A percentile compares a stretch with the other conserved stretches of the same genome.
Conservation (phyloP, 495 filamentous ascomycete species). For the Lophiostoma macrostomum region DNA sequence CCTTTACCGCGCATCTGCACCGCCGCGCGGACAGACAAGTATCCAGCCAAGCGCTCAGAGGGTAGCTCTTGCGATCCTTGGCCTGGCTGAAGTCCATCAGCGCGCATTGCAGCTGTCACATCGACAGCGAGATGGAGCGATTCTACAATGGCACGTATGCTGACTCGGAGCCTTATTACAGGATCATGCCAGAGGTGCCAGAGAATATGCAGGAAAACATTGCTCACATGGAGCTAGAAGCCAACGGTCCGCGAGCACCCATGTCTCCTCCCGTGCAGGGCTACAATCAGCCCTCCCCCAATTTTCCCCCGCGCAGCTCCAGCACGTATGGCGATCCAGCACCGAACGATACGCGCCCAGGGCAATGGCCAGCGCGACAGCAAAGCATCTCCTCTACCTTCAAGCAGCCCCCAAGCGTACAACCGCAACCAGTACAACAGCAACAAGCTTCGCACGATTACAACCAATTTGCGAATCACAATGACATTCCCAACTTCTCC, state of each 20-base stretch:
- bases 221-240: slow-evolving; percentile 81
- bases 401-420: slow-evolving; percentile 32
- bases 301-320: slow-evolving; percentile 24
- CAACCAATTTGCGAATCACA: slow-evolving; percentile 20
- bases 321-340: slow-evolving; percentile 20
- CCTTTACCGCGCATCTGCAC: background rate
- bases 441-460: slow-evolving; percentile 44
- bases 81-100: too few relatives aligned
- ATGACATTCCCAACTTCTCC: slow-evolving; percentile 68
- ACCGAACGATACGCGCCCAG: background rate
- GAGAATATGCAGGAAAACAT: slow-evolving; percentile 90
- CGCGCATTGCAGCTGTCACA: too few relatives aligned
- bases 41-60: too few relatives aligned
- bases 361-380: slow-evolving; percentile 22
- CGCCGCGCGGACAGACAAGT: too few relatives aligned
- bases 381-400: slow-evolving; percentile 31
- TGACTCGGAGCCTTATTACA: slow-evolving; percentile 37
- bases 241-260: slow-evolving; percentile 44
- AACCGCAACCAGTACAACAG: slow-evolving; percentile 27
- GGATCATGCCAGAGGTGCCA: slow-evolving; percentile 73
- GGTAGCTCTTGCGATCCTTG: too few relatives aligned
- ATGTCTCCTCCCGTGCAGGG: slow-evolving; percentile 26
- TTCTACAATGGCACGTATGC: too few relatives aligned
- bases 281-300: slow-evolving; percentile 19
- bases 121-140: too few relatives aligned